Evolutionary conservation across 257 asterid species (phyloP), one percentile per base, ranked within the genome.

Genomic region (Eustoma russellianum): DNA sequence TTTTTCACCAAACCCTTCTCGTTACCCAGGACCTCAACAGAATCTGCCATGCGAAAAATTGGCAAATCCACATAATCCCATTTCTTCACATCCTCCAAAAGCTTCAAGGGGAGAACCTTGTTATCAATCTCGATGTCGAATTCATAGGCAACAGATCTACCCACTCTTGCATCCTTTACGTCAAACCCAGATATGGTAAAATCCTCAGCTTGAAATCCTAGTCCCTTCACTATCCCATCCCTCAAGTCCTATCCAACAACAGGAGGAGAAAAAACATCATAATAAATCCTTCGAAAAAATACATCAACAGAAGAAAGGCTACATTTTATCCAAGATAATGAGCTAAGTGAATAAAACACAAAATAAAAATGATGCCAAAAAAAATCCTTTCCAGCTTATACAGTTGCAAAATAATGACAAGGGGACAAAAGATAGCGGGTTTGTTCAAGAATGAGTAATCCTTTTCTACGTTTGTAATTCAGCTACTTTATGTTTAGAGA

Each of bases 21-120:
- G 49, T 46, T 63, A 3, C 73, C 65, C 40, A 64, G 63, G n/a
- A n/a, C n/a, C n/a, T n/a, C n/a, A n/a, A n/a, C n/a, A n/a, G n/a
- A n/a, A 54, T 77, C 81, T 67, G 66, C 70, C 55, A 35, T 35
- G 7, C 66, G 89, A 46, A 85, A 89, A 75, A 89, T 81, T 13
- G 97, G 95, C 28, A 89, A 69, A 69, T 89, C 97, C 19, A 85
- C 93, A 49, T 75, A 89, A 16, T 89, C 97, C 95, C 97, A 85
- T 57, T 74, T 70, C 44, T 79, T 79, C 62, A 89, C 95, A 74
- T 89, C 95, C 80, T 89, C 95, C 79, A 89, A 67, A 46, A 89
- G 80, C 82, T 89, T 85, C 13, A 89, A 74, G 3, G 97, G 97
- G 59, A 80, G 45, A 55, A 89, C 79, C 48, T 83, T 78, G 18